These are phyloP conservation scores for Loxodes magnus DNA, from an alignment of 73 alveolate species.

Conservation along the genomic window DNA sequence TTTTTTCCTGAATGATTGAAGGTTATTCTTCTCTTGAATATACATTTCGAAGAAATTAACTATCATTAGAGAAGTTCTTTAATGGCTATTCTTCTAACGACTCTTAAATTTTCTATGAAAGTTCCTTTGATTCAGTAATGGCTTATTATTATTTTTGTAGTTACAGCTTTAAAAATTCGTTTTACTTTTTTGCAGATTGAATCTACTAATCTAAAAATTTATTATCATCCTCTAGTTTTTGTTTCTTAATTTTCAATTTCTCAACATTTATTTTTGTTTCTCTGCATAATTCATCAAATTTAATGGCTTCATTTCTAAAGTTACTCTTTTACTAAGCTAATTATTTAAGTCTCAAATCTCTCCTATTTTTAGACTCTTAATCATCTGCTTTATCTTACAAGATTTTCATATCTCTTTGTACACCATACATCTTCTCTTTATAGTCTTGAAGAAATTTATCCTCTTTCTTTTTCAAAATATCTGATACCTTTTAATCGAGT, in stretches of 20 bases:
- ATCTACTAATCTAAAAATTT: constrained; percentile 8
- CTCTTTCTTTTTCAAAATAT: no score
- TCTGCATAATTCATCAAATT: constrained; percentile 35
- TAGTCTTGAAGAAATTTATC: no score
- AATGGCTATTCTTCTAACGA: neutral
- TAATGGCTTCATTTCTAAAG: constrained; percentile 39
- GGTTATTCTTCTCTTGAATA: neutral
- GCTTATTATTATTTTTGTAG: no score
- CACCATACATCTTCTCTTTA: constrained; percentile 23
- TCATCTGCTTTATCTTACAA: constrained; percentile 42
- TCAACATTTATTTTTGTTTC: constrained; percentile 31
- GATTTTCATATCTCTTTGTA: constrained; percentile 25
- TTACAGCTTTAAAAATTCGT: neutral
- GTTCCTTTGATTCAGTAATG: no score
- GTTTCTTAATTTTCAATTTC: constrained; percentile 9
- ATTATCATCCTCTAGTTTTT: constrained; percentile 12
- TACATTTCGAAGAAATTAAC: neutral
- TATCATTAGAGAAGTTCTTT: neutral
- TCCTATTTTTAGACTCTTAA: constrained; percentile 28
- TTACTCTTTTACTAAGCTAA: constrained; percentile 35
- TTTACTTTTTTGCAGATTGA: neutral
- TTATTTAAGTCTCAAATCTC: constrained; percentile 28
- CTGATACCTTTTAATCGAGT: no score
- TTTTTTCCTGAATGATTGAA: neutral
- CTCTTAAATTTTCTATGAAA: neutral